These are phyloP conservation scores for Saccharum spontaneum DNA, from an alignment of 176 grass and related monocot species.

Conservation along the genomic window DNA sequence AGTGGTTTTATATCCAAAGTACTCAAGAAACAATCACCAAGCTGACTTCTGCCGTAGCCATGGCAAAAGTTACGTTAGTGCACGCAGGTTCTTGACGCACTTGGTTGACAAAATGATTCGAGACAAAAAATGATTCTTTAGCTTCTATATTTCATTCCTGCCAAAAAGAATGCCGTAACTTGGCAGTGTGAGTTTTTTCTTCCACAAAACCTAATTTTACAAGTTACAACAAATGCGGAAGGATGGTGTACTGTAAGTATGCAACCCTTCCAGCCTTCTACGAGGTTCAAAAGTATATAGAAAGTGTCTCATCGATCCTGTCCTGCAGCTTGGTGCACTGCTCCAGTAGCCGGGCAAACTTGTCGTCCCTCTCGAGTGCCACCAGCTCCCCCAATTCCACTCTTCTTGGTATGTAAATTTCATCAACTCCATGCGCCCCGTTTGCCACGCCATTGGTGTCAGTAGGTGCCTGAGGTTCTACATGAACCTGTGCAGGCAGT, in stretches of 20 bases:
- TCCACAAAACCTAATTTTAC: neutral
- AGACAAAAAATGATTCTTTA: neutral
- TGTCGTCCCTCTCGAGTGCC: conserved; percentile 31
- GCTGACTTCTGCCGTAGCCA: too few relatives aligned
- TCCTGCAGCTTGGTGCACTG: conserved; percentile 57
- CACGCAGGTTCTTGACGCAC: neutral
- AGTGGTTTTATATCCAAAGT: too few relatives aligned
- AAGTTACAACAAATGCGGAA: conserved; percentile 4
- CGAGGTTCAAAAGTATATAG: conserved; percentile 64
- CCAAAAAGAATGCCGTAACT: neutral
- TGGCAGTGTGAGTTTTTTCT: neutral
- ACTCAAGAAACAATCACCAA: too few relatives aligned
- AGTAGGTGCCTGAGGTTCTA: conserved; percentile 1
- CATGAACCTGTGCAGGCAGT: conserved; percentile 1
- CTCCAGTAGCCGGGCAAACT: conserved; percentile 42
- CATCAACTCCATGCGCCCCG: neutral
- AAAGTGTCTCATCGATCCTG: conserved; percentile 54
- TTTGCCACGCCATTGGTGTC: neutral
- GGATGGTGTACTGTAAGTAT: neutral
- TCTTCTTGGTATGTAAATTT: conserved; percentile 5
- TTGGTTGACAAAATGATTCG: neutral
- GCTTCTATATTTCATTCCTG: neutral
- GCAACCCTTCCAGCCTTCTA: neutral
- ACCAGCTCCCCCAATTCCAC: neutral
- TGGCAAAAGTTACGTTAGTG: neutral